Conservation (phyloP, 108 stramenopile species). For the Hondaea fermentalgiana region DNA sequence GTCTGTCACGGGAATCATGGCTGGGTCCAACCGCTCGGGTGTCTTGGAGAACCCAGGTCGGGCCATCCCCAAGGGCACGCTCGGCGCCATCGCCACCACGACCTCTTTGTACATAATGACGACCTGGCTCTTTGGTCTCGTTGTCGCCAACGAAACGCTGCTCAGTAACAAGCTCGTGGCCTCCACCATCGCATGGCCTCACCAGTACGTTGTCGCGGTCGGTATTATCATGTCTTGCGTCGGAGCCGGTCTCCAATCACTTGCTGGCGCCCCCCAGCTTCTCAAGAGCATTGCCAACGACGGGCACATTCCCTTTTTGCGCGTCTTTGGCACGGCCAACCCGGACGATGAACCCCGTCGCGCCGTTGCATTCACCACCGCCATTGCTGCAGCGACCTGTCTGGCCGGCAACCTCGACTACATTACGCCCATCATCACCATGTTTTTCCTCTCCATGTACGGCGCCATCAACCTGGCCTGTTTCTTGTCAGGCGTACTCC, state of each 20-base stretch:
- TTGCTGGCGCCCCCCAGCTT: conserved; percentile 57
- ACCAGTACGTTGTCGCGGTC: conserved; percentile 48
- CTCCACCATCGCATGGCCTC: conserved; percentile 58
- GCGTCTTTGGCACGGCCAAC: conserved; percentile 27
- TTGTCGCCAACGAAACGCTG: conserved; percentile 49
- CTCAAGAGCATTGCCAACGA: conserved; percentile 59
- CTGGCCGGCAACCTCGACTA: conserved; percentile 66
- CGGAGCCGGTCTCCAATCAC: conserved; percentile 58
- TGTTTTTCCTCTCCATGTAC: conserved; percentile 69
- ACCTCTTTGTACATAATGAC: conserved; percentile 34
- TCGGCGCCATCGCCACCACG: conserved; percentile 52
- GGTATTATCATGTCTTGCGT: conserved; percentile 57
- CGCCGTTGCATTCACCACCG: conserved; percentile 33
- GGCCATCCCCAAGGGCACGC: conserved; percentile 59
- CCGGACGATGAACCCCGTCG: conserved; percentile 20
- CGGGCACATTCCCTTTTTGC: conserved; percentile 50
- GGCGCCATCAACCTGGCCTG: conserved; percentile 60
- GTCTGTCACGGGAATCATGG: conserved; percentile 65
- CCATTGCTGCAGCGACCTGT: conserved; percentile 33
- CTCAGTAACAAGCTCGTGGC: conserved; percentile 59
- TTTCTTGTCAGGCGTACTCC: conserved; percentile 54
- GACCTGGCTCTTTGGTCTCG: conserved; percentile 56
- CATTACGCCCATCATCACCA: conserved; percentile 65
- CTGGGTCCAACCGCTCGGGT: conserved; percentile 53
- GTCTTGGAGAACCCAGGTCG: conserved; percentile 53